A percentile compares a stretch with the other conserved stretches of the same genome.
Conservation (phyloP, 2,329 filamentous ascomycete species). For the Amauroascus verrucosus region DNA sequence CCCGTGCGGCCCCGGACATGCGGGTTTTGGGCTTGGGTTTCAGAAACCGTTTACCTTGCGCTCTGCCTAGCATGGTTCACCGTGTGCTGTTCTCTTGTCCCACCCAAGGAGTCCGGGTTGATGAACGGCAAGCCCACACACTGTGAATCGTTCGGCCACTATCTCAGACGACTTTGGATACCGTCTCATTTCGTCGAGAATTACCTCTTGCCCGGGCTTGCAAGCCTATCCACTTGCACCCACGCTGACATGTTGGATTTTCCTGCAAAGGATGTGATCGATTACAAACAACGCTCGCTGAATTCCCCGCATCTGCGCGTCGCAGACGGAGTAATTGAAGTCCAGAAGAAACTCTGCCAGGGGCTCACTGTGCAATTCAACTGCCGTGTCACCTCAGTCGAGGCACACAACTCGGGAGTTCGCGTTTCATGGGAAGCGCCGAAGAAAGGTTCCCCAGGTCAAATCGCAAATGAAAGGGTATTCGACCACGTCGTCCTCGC, state of each 20-base stretch:
- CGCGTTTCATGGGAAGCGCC: slow-evolving; percentile 18
- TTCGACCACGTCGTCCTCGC: slow-evolving; percentile 48
- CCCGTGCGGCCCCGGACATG: slow-evolving; percentile 34
- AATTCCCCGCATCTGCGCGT: slow-evolving; percentile 45
- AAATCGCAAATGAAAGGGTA: slow-evolving; percentile 19
- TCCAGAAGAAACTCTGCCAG: slow-evolving; percentile 39
- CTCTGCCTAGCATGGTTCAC: slow-evolving; percentile 47
- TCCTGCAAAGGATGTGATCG: slow-evolving; percentile 44
- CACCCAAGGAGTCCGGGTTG: slow-evolving; percentile 23
- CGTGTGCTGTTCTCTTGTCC: slow-evolving; percentile 42
- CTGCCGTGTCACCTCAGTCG: slow-evolving; percentile 20
- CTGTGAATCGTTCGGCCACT: slow-evolving; percentile 41
- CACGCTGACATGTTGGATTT: slow-evolving; percentile 43
- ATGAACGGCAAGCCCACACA: neutral
- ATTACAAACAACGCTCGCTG: slow-evolving; percentile 42
- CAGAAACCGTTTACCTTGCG: slow-evolving; percentile 39
- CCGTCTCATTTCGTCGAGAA: slow-evolving; percentile 40
- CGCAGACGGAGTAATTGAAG: slow-evolving; percentile 40
- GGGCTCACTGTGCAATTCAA: slow-evolving; percentile 37
- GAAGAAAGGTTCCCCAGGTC: neutral
- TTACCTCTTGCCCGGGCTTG: slow-evolving; percentile 48
- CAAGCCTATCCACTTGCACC: slow-evolving; percentile 46
- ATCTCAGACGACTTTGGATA: slow-evolving; percentile 42
- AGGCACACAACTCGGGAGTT: slow-evolving; percentile 13
- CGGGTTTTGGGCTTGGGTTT: slow-evolving; percentile 31